Conservation (phyloP, 148 eudicot genomes). For the Amaranthus cruentus region DNA sequence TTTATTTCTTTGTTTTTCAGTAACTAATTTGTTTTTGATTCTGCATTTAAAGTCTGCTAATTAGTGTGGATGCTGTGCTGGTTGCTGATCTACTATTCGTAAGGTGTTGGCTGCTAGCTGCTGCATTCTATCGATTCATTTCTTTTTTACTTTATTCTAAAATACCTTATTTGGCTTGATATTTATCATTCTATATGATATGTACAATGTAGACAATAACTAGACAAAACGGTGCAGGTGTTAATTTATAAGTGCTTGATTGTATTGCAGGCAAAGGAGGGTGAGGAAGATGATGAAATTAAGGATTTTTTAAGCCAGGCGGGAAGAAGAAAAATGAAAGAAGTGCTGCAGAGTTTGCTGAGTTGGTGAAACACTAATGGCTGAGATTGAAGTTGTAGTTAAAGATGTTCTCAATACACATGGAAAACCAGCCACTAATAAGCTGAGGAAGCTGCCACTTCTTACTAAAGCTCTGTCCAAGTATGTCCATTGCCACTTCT, state of each 20-base stretch:
- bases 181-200: background rate
- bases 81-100: no score
- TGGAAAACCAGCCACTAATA: slow-evolving; percentile 87
- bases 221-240: background rate
- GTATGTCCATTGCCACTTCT: slow-evolving; percentile 35
- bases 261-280: slow-evolving; percentile 74
- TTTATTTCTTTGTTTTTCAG: no score
- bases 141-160: background rate
- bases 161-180: background rate
- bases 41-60: no score
- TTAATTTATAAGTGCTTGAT: background rate
- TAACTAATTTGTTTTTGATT: no score
- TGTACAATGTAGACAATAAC: background rate
- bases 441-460: slow-evolving; percentile 82
- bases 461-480: slow-evolving; percentile 86
- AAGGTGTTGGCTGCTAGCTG: no score
- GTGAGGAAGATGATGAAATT: slow-evolving; percentile 78
- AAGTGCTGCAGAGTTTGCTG: slow-evolving; percentile 86
- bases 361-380: slow-evolving; percentile 82
- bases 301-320: slow-evolving; percentile 60
- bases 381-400: slow-evolving; percentile 90
- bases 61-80: no score
- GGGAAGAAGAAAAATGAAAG: slow-evolving; percentile 89
- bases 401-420: slow-evolving; percentile 79
- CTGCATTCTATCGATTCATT: no score